These are phyloP conservation scores for Termitomyces sp. DNA, from an alignment of 768 basidiomycete species.

Conservation along the genomic window DNA sequence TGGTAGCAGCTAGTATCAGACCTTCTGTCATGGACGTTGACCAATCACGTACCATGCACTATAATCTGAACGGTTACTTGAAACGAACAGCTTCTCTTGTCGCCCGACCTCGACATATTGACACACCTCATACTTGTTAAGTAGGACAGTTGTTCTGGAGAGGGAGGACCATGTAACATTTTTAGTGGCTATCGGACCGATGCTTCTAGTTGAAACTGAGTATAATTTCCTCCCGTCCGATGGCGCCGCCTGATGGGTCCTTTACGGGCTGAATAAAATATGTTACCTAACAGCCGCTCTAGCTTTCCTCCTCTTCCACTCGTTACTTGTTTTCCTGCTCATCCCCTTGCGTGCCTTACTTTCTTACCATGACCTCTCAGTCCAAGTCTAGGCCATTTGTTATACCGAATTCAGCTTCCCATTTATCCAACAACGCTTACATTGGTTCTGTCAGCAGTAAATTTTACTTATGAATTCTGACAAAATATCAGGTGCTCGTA, in stretches of 20 bases:
- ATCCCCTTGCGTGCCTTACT: neutral
- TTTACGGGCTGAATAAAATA: neutral
- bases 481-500: neutral
- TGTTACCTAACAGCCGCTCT: neutral
- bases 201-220: neutral
- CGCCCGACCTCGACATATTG: neutral
- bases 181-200: neutral
- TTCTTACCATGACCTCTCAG: neutral
- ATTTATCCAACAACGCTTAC: neutral
- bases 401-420: neutral
- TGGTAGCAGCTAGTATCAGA: neutral
- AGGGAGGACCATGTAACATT: neutral
- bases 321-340: neutral
- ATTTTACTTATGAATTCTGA: neutral
- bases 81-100: too few species aligned
- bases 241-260: neutral
- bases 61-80: too few species aligned
- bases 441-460: neutral
- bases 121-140: neutral
- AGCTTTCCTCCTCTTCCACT: neutral
- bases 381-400: neutral
- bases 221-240: neutral
- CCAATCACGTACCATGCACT: too few species aligned
- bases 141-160: neutral
- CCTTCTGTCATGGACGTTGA: too few species aligned